Evolutionary conservation across 805 yeast species (phyloP).

Genomic region (Yueomyces sp.): DNA sequence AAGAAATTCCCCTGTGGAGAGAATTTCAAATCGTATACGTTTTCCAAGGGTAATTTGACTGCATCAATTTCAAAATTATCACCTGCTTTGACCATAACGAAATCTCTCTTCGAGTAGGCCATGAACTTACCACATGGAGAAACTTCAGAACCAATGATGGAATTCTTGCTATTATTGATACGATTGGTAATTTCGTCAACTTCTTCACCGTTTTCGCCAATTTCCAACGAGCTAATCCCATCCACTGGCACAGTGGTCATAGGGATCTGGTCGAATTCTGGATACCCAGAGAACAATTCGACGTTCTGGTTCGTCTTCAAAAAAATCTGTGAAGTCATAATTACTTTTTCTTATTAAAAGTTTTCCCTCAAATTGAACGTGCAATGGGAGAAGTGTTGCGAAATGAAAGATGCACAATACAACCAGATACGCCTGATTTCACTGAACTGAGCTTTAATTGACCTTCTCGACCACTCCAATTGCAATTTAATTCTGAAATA

Average conservation of each 20-base stretch:
- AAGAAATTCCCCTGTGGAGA: slow-evolving; percentile 80
- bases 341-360: neutral
- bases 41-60: slow-evolving; percentile 30
- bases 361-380: too few relatives aligned
- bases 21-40: slow-evolving; percentile 70
- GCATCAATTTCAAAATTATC: slow-evolving; percentile 12
- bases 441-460: too few relatives aligned
- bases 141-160: slow-evolving; percentile 16
- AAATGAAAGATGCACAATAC: too few relatives aligned
- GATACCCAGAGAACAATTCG: slow-evolving; percentile 24
- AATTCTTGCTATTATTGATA: slow-evolving; percentile 2
- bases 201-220: neutral
- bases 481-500: too few relatives aligned
- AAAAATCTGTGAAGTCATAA: slow-evolving; percentile 24
- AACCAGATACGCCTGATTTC: too few relatives aligned
- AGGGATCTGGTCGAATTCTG: slow-evolving; percentile 14
- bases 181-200: neutral
- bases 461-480: too few relatives aligned
- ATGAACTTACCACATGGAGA: slow-evolving; percentile 25
- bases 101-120: slow-evolving; percentile 18
- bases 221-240: neutral
- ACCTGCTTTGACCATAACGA: slow-evolving; percentile 19
- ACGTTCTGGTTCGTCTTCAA: slow-evolving; percentile 23
- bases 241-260: slow-evolving; percentile 8
- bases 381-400: too few relatives aligned